These are phyloP conservation scores for Phytophthora citrophthora DNA, from an alignment of 352 stramenopile genomes.

Conservation along the genomic window DNA sequence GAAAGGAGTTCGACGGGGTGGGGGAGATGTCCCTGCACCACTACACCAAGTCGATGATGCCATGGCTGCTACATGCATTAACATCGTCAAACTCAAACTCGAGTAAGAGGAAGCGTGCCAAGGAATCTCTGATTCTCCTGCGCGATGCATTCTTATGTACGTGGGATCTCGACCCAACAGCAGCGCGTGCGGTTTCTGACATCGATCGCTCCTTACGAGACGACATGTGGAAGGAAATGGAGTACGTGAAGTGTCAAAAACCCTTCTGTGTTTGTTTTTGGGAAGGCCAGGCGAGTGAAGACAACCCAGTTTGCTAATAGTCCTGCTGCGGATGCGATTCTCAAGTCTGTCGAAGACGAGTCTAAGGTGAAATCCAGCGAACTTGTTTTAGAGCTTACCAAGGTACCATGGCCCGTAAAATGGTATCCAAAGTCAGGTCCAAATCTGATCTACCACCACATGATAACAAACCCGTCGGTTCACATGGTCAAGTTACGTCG, in stretches of 20 bases:
- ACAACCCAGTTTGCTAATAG: constrained; percentile 74
- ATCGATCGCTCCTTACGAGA: constrained; percentile 77
- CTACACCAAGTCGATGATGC: constrained; percentile 84
- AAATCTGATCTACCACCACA: constrained; percentile 75
- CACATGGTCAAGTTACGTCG: constrained; percentile 84
- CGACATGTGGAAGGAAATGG: constrained; percentile 88
- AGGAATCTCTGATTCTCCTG: constrained; percentile 66
- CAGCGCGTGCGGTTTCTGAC: constrained; percentile 71
- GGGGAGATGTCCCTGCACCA: constrained; percentile 87
- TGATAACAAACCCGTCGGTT: constrained; percentile 85
- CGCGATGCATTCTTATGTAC: constrained; percentile 85
- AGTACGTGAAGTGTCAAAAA: constrained; percentile 70
- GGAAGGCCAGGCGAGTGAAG: constrained; percentile 69
- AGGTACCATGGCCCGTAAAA: constrained; percentile 76
- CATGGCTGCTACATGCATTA: constrained; percentile 68
- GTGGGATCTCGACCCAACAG: constrained; percentile 80
- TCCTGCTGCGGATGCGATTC: constrained; percentile 60
- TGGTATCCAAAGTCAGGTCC: constrained; percentile 64
- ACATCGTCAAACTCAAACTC: constrained; percentile 45
- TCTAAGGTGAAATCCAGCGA: constrained; percentile 55
- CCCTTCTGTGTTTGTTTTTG: constrained; percentile 75
- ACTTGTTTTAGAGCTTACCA: constrained; percentile 68
- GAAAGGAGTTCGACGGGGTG: constrained; percentile 65
- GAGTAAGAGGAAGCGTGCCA: constrained; percentile 61
- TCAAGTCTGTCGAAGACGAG: constrained; percentile 67